These are phyloP conservation scores for Acer campestre DNA, from an alignment of 345 rosid species.

Conservation along the genomic window DNA sequence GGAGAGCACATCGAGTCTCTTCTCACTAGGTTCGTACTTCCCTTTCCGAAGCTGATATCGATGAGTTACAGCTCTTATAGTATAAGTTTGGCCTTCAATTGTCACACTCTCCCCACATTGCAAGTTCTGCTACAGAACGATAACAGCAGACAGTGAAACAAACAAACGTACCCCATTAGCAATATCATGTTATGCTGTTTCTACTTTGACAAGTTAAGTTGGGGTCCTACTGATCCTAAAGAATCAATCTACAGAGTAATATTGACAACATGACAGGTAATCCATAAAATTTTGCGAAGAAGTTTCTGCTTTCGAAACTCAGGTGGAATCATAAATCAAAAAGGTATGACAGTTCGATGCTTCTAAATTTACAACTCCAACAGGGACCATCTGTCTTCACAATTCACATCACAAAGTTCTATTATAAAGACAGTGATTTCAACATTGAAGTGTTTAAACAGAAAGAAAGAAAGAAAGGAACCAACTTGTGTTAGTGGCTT, in stretches of 20 bases:
- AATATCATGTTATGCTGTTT: neutral
- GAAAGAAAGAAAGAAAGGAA: neutral
- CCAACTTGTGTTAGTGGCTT: neutral
- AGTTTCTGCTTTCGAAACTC: conserved; percentile 17
- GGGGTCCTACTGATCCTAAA: conserved; percentile 17
- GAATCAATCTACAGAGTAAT: conserved; percentile 21
- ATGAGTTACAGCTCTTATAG: conserved; percentile 77
- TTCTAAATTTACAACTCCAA: conserved; percentile 15
- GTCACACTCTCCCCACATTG: conserved; percentile 91
- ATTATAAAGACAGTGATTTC: neutral
- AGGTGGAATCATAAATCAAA: conserved; percentile 23
- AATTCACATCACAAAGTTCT: neutral
- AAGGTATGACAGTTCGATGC: conserved; percentile 10
- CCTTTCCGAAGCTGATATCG: conserved; percentile 94
- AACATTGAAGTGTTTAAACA: neutral
- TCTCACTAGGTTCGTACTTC: conserved; percentile 86
- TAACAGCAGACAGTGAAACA: conserved; percentile 6
- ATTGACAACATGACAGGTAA: conserved; percentile 21
- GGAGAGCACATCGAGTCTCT: conserved; percentile 82
- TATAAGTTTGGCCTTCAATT: conserved; percentile 82
- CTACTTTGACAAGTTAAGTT: neutral
- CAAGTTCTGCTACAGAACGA: conserved; percentile 59
- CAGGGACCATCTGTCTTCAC: conserved; percentile 18
- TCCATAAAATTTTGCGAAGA: neutral
- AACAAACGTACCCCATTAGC: neutral